Base-by-base conservation (phyloP, 2,329 filamentous ascomycete genomes). In the Colletotrichum sp. region DNA sequence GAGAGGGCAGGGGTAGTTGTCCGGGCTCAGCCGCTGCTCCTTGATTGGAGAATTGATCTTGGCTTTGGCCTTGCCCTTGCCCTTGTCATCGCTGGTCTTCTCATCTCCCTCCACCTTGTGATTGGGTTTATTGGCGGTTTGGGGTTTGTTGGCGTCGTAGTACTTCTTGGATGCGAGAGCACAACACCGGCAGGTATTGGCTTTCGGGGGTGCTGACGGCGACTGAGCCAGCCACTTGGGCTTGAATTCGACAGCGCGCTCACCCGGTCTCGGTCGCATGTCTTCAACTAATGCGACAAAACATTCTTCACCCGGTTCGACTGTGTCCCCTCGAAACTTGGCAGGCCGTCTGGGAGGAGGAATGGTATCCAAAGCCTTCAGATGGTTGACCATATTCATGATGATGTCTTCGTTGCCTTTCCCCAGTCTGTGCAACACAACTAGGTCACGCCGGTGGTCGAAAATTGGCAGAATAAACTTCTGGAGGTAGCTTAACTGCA, bases 191-290 rank as follows among this genome's bases (percentile, higher is more conserved):
- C 95, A 97, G 67, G 94, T 89, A 67, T 87, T 89, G 55, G 94
- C 90, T 32, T 86, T 84, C 0, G 81, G 30, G 2, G 95, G 95
- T 0, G 95, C 94, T 49, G 91, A 92, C 6, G 93, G 94, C 3
- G 94, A 96, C 82, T 96, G 94, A 10, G 89, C 86, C 30, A 97
- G 90, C 95, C 95, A 97, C 84, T 97, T 97, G 16, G 95, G 95
- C 82, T 97, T 97, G 85, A 96, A 94, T 82, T 96, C 94, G 72
- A 95, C 86, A 36, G 94, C 63, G 57, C 66, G 72, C 72, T 78
- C 69, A 32, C 59, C 62, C 10, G 36, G 36, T 30, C 72, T 65
- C 15, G 68, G 59, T 87, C 86, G 90, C 94, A 96, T 96, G 81
- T 96, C 94, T 76, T 93, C 93, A 65, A 96, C 90, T 5, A 96